Evolutionary conservation across 75 land plant species (phyloP), one percentile per base, ranked within the genome.

Genomic region (Sequoia sempervirens): DNA sequence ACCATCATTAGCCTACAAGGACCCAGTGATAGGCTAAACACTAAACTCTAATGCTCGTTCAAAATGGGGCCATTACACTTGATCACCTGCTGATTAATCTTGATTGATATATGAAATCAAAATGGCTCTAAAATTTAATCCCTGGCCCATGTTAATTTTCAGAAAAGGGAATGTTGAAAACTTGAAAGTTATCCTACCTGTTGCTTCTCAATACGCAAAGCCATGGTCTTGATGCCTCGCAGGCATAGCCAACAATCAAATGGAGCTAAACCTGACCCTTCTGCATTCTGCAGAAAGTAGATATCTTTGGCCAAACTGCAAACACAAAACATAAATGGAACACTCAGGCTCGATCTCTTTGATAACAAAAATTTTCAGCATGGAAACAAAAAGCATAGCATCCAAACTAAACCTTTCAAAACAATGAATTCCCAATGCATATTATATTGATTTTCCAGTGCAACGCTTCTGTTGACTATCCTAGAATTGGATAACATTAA

Each of bases 211-310:
- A 97, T 91, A 70, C 99, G 93, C 26, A 97, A 85, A 28, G 92
- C 98, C 99, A 97, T 94, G 52, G 99, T 97, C 85, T 97, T 97
- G 61, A 97, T 90, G 12, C 99, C 99, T 74, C 99, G 84, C 85
- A 92, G 82, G 80, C 98, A 94, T 17, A 94, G 84, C 99, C 98
- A 97, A 84, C 99, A 97, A 84, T 97, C 99, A 89, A 94, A 94
- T 47, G 99, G 99, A 84, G 99, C 93, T 78, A 97, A 90, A 1
- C 96, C 99, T 68, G 96, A 86, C 69, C 99, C 99, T 83, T 93
- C 98, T 41, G 99, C 96, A 92, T 96, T 97, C 89, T 97, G 99
- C 58, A 97, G 76, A 84, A 97, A 97, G 80, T 90, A 91, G 70
- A 97, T 85, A 68, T 97, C 91, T 83, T 94, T 97, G 56, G 95